These are phyloP conservation scores for Phytophthora vignae DNA, from an alignment of 352 stramenopile species.

Conservation along the genomic window DNA sequence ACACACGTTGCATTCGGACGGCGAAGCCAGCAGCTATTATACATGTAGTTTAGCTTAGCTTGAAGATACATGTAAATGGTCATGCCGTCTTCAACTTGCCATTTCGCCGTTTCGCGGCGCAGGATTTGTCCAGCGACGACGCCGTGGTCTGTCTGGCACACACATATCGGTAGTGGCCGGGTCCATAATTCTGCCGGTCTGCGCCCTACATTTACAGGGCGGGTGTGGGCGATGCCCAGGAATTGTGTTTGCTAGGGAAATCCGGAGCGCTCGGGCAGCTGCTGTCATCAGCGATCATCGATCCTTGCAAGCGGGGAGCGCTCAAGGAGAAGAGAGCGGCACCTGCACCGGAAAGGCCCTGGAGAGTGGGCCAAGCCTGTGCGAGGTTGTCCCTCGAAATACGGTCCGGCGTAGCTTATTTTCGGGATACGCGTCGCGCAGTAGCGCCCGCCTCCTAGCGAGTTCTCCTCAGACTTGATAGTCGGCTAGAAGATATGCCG, in stretches of 20 bases:
- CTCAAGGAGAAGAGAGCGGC: too few species aligned
- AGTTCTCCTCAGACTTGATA: too few species aligned
- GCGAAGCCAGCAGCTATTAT: conserved; percentile 7
- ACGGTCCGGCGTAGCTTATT: conserved; percentile 18
- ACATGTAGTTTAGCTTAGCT: not conserved
- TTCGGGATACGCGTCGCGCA: not conserved
- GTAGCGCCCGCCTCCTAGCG: too few species aligned
- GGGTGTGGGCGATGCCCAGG: not conserved
- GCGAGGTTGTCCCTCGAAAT: conserved; percentile 17
- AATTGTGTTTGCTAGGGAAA: conserved; percentile 19
- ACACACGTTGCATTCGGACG: not conserved
- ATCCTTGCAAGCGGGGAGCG: conserved; percentile 11
- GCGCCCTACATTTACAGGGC: not conserved
- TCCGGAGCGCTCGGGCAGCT: conserved; percentile 26
- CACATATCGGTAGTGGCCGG: conserved; percentile 16
- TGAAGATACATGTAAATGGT: conserved; percentile 11
- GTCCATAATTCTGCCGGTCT: conserved; percentile 14
- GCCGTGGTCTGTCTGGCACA: conserved; percentile 14
- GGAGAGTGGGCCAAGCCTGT: not conserved
- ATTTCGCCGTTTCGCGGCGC: conserved; percentile 1
- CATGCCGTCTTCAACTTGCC: conserved; percentile 15
- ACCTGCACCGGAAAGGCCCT: conserved; percentile 25
- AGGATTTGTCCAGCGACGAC: conserved; percentile 14
- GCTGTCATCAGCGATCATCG: conserved; percentile 28
- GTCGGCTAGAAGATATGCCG: too few species aligned